Evolutionary conservation across 148 eudicot genomes (phyloP).

Genomic region (Chenopodium album): DNA sequence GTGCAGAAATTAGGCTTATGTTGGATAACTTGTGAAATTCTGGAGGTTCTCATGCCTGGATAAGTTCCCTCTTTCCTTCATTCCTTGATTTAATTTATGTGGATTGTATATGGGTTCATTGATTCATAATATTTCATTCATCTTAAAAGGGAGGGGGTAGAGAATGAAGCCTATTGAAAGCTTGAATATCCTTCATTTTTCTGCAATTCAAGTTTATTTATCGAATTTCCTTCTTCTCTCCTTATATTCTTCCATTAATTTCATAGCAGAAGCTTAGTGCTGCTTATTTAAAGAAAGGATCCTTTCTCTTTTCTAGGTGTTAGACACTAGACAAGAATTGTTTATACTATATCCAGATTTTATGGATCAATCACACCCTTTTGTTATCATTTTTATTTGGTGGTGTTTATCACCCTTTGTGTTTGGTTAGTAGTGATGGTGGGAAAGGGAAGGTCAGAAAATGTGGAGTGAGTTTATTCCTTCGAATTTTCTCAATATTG

Average conservation of each 20-base stretch:
- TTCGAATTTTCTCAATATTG: not conserved
- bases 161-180: too few relatives aligned
- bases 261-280: not conserved
- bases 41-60: not conserved
- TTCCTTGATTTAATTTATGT: not conserved
- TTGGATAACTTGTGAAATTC: not conserved
- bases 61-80: not conserved
- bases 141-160: not conserved
- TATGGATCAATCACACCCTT: too few relatives aligned
- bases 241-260: too few relatives aligned
- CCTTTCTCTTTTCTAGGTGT: not conserved
- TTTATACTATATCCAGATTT: too few relatives aligned
- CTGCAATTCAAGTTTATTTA: too few relatives aligned
- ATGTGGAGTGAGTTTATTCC: not conserved
- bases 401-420: too few relatives aligned
- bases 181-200: too few relatives aligned
- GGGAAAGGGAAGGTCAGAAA: not conserved
- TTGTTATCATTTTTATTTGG: too few relatives aligned
- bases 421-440: not conserved
- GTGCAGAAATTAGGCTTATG: not conserved
- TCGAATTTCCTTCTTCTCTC: too few relatives aligned
- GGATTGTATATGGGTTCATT: not conserved
- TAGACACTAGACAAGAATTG: not conserved
- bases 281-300: slow-evolving; percentile 5
- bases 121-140: not conserved